Conservation (phyloP, 176 grass and related monocot species). For the Triticum urartu region DNA sequence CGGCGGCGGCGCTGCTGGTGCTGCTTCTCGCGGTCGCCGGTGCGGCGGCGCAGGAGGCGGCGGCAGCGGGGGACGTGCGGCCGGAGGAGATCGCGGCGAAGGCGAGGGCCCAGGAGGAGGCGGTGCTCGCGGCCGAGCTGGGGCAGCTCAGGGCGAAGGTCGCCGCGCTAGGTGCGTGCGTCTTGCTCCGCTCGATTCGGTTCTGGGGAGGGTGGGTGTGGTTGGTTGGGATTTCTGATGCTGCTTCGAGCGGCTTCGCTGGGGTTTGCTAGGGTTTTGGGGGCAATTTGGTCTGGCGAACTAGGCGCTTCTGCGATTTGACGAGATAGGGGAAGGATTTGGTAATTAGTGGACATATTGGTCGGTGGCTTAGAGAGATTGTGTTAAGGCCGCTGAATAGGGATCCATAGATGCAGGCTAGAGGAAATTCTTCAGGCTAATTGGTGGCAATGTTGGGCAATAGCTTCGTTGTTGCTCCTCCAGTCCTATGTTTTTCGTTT, state of each 20-base stretch:
- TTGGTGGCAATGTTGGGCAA: neutral
- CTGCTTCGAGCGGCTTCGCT: constrained; percentile 14
- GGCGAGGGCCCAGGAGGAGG: constrained; percentile 44
- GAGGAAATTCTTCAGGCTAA: neutral
- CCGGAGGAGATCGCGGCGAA: constrained; percentile 28
- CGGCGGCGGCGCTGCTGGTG: neutral
- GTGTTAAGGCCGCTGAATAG: neutral
- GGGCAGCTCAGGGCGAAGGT: constrained; percentile 46
- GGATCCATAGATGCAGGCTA: neutral
- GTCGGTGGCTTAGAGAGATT: neutral
- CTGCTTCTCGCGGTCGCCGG: constrained; percentile 17
- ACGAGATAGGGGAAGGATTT: neutral
- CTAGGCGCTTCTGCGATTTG: neutral
- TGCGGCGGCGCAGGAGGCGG: constrained; percentile 42
- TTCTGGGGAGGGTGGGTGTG: neutral
- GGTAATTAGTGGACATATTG: neutral
- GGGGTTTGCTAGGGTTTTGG: constrained; percentile 33
- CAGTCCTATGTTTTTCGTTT: neutral
- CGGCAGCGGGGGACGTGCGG: constrained; percentile 8
- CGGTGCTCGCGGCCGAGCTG: constrained; percentile 32
- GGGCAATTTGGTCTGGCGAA: neutral
- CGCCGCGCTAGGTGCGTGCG: constrained; percentile 40
- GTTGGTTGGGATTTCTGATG: neutral
- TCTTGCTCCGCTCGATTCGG: neutral
- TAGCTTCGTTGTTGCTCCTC: neutral